These are phyloP conservation scores for Boletus reticuloceps DNA, from an alignment of 768 basidiomycete species.

Conservation along the genomic window DNA sequence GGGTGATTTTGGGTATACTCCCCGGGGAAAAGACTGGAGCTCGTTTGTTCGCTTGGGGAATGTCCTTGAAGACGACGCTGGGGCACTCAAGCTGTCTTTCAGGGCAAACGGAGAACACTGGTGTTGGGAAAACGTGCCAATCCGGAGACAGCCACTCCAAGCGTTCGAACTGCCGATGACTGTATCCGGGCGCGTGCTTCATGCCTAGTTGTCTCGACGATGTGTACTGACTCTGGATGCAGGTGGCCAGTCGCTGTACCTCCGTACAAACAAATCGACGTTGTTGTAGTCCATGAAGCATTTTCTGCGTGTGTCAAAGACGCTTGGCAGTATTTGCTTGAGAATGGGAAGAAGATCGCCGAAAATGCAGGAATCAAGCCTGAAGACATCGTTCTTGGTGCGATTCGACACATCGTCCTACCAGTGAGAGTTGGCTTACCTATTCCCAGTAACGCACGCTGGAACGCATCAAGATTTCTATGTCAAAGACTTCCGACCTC, in stretches of 20 bases:
- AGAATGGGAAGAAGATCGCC: slow-evolving; percentile 32
- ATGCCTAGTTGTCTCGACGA: background rate
- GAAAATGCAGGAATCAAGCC: slow-evolving; percentile 34
- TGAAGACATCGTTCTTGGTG: slow-evolving; percentile 43
- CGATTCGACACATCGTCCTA: background rate
- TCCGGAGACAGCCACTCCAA: slow-evolving; percentile 32
- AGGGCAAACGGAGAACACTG: slow-evolving; percentile 34
- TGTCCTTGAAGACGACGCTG: slow-evolving; percentile 31
- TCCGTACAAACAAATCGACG: slow-evolving; percentile 35
- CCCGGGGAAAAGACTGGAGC: slow-evolving; percentile 32
- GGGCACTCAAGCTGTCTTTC: slow-evolving; percentile 19
- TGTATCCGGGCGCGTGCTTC: slow-evolving; percentile 31
- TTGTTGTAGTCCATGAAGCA: slow-evolving; percentile 37
- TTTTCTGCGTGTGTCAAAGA: slow-evolving; percentile 27
- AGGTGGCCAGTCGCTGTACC: slow-evolving; percentile 48
- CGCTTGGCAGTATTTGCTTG: slow-evolving; percentile 40
- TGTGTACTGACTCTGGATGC: background rate
- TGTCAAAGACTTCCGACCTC: slow-evolving; percentile 34
- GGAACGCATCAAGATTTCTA: slow-evolving; percentile 42
- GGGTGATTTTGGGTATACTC: slow-evolving; percentile 47
- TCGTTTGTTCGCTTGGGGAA: slow-evolving; percentile 42
- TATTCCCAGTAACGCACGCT: slow-evolving; percentile 36
- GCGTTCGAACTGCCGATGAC: slow-evolving; percentile 33
- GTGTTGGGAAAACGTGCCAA: slow-evolving; percentile 36
- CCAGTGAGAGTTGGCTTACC: background rate